Percentiles rank a stretch among this genome's conserved stretches.
Evolutionary conservation across 2,329 filamentous ascomycete genomes (phyloP).

Genomic region (Curvularia hawaiiensis): DNA sequence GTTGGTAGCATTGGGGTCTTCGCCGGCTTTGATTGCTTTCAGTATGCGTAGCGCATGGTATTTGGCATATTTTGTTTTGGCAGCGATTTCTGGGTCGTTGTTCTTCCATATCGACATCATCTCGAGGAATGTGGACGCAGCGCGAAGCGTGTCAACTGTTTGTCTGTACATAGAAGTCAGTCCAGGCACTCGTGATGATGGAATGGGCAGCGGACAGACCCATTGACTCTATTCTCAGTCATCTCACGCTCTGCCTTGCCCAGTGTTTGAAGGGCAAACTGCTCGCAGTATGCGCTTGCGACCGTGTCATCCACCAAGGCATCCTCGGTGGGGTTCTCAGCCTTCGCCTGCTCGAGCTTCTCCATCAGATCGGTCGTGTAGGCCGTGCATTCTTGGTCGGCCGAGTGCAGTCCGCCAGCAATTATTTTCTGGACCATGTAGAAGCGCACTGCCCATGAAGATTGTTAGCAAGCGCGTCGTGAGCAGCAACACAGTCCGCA

Average conservation of each 20-base stretch:
- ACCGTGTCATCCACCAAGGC: slow-evolving; percentile 84
- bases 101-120: slow-evolving; percentile 81
- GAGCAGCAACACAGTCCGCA: neutral
- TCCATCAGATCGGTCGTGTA: slow-evolving; percentile 90
- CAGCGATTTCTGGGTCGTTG: slow-evolving; percentile 72
- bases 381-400: slow-evolving; percentile 75
- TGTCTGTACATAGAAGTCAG: slow-evolving; percentile 59
- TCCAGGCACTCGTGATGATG: neutral
- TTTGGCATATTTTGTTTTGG: slow-evolving; percentile 96
- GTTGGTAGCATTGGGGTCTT: slow-evolving; percentile 91
- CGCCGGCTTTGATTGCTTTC: slow-evolving; percentile 87
- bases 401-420: slow-evolving; percentile 75
- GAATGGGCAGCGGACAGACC: slow-evolving; percentile 53
- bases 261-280: slow-evolving; percentile 90
- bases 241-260: slow-evolving; percentile 82
- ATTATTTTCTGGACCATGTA: slow-evolving; percentile 94
- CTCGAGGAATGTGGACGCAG: slow-evolving; percentile 90
- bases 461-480: slow-evolving; percentile 22
- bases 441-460: slow-evolving; percentile 30
- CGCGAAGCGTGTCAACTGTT: slow-evolving; percentile 92
- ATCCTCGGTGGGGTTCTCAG: slow-evolving; percentile 75
- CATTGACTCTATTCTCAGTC: slow-evolving; percentile 80
- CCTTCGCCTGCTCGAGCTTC: slow-evolving; percentile 82
- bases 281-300: slow-evolving; percentile 89
- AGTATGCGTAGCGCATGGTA: slow-evolving; percentile 92